These are phyloP conservation scores for Boletus patriciae DNA, from an alignment of 768 basidiomycete genomes.

Conservation along the genomic window DNA sequence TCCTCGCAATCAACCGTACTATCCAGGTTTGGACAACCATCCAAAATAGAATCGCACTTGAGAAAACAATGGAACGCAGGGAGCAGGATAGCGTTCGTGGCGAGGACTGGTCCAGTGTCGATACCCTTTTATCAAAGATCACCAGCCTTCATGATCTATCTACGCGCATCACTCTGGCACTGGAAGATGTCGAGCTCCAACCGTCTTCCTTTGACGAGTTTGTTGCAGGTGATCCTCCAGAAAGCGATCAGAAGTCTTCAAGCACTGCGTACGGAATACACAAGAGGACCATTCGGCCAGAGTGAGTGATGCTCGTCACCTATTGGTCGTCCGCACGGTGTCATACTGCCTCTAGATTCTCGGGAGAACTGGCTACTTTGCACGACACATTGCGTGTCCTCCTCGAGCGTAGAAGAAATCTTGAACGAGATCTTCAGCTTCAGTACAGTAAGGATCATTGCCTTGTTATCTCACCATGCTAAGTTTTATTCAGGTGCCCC, in stretches of 20 bases:
- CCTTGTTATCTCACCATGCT: neutral
- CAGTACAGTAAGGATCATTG: slow-evolving; percentile 47
- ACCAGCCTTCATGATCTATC: slow-evolving; percentile 52
- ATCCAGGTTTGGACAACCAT: slow-evolving; percentile 61
- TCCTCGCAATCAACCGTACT: slow-evolving; percentile 62
- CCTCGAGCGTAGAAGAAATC: slow-evolving; percentile 43
- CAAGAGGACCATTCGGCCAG: slow-evolving; percentile 65
- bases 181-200: slow-evolving; percentile 35
- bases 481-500: slow-evolving; percentile 52
- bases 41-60: slow-evolving; percentile 49
- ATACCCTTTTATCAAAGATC: slow-evolving; percentile 55
- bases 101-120: slow-evolving; percentile 58
- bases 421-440: slow-evolving; percentile 55
- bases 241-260: slow-evolving; percentile 11
- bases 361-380: slow-evolving; percentile 48
- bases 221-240: slow-evolving; percentile 22
- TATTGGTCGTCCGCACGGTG: neutral
- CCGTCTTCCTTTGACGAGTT: slow-evolving; percentile 22
- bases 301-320: slow-evolving; percentile 41
- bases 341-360: slow-evolving; percentile 49
- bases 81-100: slow-evolving; percentile 22
- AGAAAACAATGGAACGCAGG: slow-evolving; percentile 51
- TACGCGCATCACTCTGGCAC: slow-evolving; percentile 51
- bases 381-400: slow-evolving; percentile 50
- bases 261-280: slow-evolving; percentile 31